A percentile compares a stretch with the other conserved stretches of the same genome.
Evolutionary conservation across 1,284 basidiomycete genomes (phyloP).

Genomic region (Cryptococcus maquisensis): DNA sequence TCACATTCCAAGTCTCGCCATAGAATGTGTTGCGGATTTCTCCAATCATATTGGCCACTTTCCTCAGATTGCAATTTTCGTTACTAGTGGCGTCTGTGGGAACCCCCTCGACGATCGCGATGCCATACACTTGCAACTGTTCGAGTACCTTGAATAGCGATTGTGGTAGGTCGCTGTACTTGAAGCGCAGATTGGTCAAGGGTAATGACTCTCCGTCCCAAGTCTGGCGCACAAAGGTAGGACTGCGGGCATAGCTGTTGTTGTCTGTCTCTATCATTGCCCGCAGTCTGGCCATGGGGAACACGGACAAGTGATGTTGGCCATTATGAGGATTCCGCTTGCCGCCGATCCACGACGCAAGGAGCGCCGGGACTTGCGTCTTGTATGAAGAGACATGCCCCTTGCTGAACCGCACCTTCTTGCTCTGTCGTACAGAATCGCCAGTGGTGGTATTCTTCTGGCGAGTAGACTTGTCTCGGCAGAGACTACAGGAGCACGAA

Average conservation of each 20-base stretch:
- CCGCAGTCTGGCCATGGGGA: conserved; percentile 1
- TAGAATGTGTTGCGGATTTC: conserved; percentile 86
- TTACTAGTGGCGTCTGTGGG: conserved; percentile 58
- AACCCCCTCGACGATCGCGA: conserved; percentile 56
- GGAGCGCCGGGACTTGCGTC: not conserved
- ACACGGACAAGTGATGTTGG: not conserved
- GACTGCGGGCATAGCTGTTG: not conserved
- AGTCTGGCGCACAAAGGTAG: conserved; percentile 4
- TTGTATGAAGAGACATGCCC: not conserved
- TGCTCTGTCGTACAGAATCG: conserved; percentile 5
- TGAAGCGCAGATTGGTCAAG: conserved; percentile 1
- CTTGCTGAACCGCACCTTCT: not conserved
- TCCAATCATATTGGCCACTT: conserved; percentile 65
- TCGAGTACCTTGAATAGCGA: conserved; percentile 21
- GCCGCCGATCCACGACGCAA: conserved; percentile 1
- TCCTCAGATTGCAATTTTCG: conserved; percentile 61
- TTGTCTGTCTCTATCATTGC: not conserved
- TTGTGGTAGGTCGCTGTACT: conserved; percentile 3
- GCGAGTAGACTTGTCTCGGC: conserved; percentile 66
- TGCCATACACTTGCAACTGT: conserved; percentile 52
- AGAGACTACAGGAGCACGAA: conserved; percentile 56
- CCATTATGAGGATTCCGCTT: not conserved
- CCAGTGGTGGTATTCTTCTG: conserved; percentile 67
- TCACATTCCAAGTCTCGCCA: conserved; percentile 85
- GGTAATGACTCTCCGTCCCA: conserved; percentile 5